These are phyloP conservation scores for Exophiala oligosperma DNA, from an alignment of 2,329 filamentous ascomycete genomes.

Conservation along the genomic window DNA sequence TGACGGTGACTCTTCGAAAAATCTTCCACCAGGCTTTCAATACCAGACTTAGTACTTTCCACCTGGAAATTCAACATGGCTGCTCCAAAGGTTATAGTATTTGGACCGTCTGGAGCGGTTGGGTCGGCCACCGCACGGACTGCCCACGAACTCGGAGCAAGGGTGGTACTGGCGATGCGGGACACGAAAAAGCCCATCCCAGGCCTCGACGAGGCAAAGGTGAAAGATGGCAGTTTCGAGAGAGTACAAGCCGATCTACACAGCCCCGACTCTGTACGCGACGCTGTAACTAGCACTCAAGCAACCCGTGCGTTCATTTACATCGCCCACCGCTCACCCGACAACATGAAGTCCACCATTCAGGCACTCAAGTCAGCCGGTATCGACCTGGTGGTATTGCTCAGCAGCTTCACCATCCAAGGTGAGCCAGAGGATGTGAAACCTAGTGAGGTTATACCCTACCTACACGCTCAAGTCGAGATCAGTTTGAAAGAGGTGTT, in stretches of 20 bases:
- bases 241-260: constrained; percentile 49
- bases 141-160: constrained; percentile 40
- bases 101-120: constrained; percentile 52
- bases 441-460: constrained; percentile 38
- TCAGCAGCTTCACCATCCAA: constrained; percentile 40
- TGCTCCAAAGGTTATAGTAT: constrained; percentile 38
- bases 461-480: constrained; percentile 48
- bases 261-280: constrained; percentile 40
- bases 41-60: no score
- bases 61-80: constrained; percentile 1
- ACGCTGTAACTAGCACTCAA: constrained; percentile 43
- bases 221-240: constrained; percentile 35
- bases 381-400: constrained; percentile 48
- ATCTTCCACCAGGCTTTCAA: no score
- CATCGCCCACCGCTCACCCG: constrained; percentile 32
- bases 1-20: no score
- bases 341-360: constrained; percentile 44
- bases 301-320: constrained; percentile 55
- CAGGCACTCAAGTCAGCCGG: constrained; percentile 48
- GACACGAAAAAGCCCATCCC: constrained; percentile 45
- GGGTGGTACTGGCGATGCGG: constrained; percentile 51
- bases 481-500: constrained; percentile 44
- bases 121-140: constrained; percentile 43
- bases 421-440: constrained; percentile 29
- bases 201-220: constrained; percentile 32